Base-by-base conservation (phyloP, 805 yeast genomes). In the Priceomyces fermenticarens region DNA sequence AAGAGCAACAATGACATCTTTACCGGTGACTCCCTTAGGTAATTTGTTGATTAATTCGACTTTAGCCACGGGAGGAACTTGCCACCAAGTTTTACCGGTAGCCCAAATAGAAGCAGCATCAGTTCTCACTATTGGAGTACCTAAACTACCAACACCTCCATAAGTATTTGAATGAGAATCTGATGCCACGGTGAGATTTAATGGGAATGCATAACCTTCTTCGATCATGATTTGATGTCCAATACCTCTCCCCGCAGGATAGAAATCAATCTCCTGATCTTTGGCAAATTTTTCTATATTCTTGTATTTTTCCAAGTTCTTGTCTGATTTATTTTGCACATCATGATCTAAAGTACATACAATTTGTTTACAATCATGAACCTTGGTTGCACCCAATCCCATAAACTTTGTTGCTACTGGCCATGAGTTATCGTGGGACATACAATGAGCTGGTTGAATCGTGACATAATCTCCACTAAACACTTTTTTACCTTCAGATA, bases 61-160 rank as follows among this genome's bases (percentile, higher is more conserved):
- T 55, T 82, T 80, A 28, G 98, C 99, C 16, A 93, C 98, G 0
- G 99, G 98, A 2, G 99, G 99, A 41, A 93, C 88, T 77, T 95
- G 99, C 99, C 99, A 93, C 99, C 99, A 93, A 3, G 99, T 93
- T 68, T 89, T 95, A 31, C 98, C 98, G 0, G 99, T 93, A 10
- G 99, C 98, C 99, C 99, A 93, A 50, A 93, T 91, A 8, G 97
- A 81, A 3, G 99, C 99, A 15, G 98, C 99, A 65, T 93, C 99
- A 0, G 99, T 93, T 65, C 99, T 80, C 42, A 93, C 99, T 41
- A 93, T 85, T 8, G 99, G 98, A 2, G 99, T 95, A 39, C 99
- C 99, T 43, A 93, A 70, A 15, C 96, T 73, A 13, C 98, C 98
- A 36, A 93, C 73, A 58, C 99, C 99, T 52, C 99, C 99, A 59